phyloP scores from a whole-genome alignment of 2,329 filamentous ascomycete species.

The Penicillium thymicola region DNA sequence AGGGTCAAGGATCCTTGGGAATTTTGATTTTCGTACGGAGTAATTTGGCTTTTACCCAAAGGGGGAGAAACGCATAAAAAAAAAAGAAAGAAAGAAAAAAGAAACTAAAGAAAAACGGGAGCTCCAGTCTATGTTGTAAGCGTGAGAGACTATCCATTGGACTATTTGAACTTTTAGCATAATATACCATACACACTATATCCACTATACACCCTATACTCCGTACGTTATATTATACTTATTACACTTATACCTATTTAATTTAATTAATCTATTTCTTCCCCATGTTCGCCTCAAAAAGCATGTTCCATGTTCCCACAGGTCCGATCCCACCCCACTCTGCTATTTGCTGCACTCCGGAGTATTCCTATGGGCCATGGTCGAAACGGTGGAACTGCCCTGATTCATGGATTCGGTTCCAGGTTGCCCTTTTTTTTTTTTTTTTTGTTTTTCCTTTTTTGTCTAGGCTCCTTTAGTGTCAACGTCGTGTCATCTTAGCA shows the following conservation, averaged over 20 bases:
- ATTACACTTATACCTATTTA: not conserved
- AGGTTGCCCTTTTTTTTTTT: constrained; percentile 10
- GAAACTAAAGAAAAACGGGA: not conserved
- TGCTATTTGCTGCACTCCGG: constrained; percentile 17
- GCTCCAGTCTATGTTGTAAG: not conserved
- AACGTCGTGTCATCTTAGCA: constrained; percentile 40
- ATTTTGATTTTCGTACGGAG: not conserved
- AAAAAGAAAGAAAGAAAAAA: not conserved
- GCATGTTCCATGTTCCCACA: constrained; percentile 20
- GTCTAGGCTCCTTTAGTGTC: constrained; percentile 33
- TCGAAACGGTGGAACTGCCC: constrained; percentile 22
- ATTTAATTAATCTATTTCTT: constrained; percentile 8
- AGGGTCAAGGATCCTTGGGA: constrained; percentile 16
- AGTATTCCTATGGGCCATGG: constrained; percentile 19
- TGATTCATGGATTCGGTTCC: constrained; percentile 21
- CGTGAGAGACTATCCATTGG: not conserved
- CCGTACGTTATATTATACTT: not conserved
- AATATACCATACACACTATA: not conserved
- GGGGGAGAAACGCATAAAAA: not conserved
- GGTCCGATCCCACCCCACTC: constrained; percentile 15
- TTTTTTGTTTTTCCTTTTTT: constrained; percentile 9
- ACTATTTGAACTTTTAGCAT: not conserved
- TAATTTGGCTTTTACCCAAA: not conserved
- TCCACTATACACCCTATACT: not conserved
- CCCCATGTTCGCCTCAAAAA: constrained; percentile 24